Evolutionary conservation across 352 stramenopile genomes (phyloP), one percentile per base, ranked within the genome.

Genomic region (Phytophthora hybrid): DNA sequence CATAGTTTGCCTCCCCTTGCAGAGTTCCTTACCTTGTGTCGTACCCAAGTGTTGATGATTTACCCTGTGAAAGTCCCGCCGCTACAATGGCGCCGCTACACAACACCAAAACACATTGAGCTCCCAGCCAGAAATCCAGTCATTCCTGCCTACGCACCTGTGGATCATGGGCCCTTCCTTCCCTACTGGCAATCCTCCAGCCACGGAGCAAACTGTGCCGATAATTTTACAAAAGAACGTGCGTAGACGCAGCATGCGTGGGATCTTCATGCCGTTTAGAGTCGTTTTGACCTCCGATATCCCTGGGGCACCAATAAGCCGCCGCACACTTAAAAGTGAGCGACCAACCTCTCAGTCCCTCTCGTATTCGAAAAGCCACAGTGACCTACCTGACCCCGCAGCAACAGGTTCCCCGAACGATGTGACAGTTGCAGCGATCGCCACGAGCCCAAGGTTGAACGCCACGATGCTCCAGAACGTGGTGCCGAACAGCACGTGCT

Each of bases 151-250:
- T 1, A 59, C 64, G 34, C 59, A 93, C 88, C 87, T 94, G 76
- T 98, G 92, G 66, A 98, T 96, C 80, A 98, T 94, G 1, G 94
- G 94, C 1, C 94, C 94, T 89, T 98, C 94, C 61, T 95, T 97
- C 18, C 94, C 94, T 29, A 98, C 90, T 14, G 90, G 89, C 9
- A 98, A 79, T 0, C 90, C 92, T 9, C 88, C 91, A 5, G 81
- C 79, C 3, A 98, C 93, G 3, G 89, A 89, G 62, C 92, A 93
- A 31, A 97, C 88, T 1, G 87, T 97, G 14, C 92, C 93, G 5
- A 98, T 74, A 34, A 97, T 83, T 77, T 98, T 98, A 66, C 88
- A 92, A 54, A 95, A 77, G 54, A 98, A 87, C 18, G 90, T 95
- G 26, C 82, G 80, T 59, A 96, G 71, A 1, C 90, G 85, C 37